Conservation (phyloP, 768 basidiomycete genomes). For the Leucogyrophana mollusca region DNA sequence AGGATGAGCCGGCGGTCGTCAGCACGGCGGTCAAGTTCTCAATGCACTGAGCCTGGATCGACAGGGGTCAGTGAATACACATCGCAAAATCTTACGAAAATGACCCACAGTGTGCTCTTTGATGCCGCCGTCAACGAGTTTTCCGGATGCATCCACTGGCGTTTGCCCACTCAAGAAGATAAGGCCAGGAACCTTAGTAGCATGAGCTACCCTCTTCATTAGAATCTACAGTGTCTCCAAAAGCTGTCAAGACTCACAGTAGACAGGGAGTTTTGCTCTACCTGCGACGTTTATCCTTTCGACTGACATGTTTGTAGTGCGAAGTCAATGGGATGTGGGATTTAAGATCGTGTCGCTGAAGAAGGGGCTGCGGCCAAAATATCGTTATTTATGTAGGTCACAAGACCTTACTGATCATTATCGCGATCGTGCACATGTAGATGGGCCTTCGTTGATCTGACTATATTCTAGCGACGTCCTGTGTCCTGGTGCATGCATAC, state of each 20-base stretch:
- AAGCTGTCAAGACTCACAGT: slow-evolving; percentile 7
- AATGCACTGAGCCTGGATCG: slow-evolving; percentile 52
- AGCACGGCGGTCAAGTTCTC: slow-evolving; percentile 54
- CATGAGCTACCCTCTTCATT: slow-evolving; percentile 42
- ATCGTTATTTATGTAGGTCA: too few species aligned
- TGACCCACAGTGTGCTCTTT: slow-evolving; percentile 59
- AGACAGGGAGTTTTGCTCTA: slow-evolving; percentile 28
- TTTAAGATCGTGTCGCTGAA: too few species aligned
- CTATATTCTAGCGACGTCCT: too few species aligned
- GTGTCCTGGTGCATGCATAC: too few species aligned
- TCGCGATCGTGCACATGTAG: too few species aligned
- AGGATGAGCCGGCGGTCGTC: slow-evolving; percentile 52
- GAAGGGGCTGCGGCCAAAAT: too few species aligned
- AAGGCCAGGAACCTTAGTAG: slow-evolving; percentile 54
- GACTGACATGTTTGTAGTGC: slow-evolving; percentile 39
- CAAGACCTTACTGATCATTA: too few species aligned
- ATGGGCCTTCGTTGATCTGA: too few species aligned
- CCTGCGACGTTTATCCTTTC: slow-evolving; percentile 56
- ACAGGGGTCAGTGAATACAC: neutral
- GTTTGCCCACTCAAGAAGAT: slow-evolving; percentile 64
- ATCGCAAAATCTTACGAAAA: neutral
- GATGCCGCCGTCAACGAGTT: slow-evolving; percentile 54
- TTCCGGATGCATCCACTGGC: slow-evolving; percentile 47
- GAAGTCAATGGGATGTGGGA: too few species aligned
- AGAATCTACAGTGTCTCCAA: neutral